Base-by-base conservation (phyloP, 441 rosid species). In the Gossypium davidsonii region DNA sequence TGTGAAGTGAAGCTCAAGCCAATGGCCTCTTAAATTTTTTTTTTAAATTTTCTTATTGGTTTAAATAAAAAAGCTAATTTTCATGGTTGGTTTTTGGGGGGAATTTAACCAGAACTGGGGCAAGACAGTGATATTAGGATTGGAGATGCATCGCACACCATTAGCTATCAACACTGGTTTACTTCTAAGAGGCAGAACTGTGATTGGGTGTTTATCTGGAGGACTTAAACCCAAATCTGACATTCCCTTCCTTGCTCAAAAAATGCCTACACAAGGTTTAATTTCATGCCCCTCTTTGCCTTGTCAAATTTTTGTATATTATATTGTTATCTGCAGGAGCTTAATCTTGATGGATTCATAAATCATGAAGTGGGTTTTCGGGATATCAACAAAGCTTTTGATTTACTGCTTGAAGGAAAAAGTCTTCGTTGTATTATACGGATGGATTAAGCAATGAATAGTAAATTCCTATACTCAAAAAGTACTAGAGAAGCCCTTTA, bases 341-440 rank as follows among this genome's bases (percentile, higher is more conserved):
- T 71, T 8, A 71, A 58, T 71, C 64, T 71, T 26, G 74, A 71
- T 0, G 74, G 67, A 23, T 71, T 71, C 56, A 58, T 59, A 58
- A 6, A 67, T 3, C 74, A 71, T 10, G 44, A 71, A 59, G 28
- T 71, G 10, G 44, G 44, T 2, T 71, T 71, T 4, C 3, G 46
- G 57, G 46, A 59, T 44, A 71, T 71, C 21, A 71, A 71, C 56
- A 71, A 59, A 26, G 74, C 74, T n/a, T 71, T 71, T 46, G 67
- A 71, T 0, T 44, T 44, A 25, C n/a, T 71, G 44, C 26, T 58
- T 44, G 18, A 58, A 44, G 74, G 67, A n/a, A 71, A 71, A 28
- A n/a, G 56, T n/a, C 23, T 71, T 15, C 74, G 74, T 3, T 59
- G 74, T 17, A 44, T 71, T 12, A 71, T 71, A 25, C 9, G 74